phyloP scores from a whole-genome alignment of 192 early-diverging fungal species.

The Cetraspora pellucida region DNA sequence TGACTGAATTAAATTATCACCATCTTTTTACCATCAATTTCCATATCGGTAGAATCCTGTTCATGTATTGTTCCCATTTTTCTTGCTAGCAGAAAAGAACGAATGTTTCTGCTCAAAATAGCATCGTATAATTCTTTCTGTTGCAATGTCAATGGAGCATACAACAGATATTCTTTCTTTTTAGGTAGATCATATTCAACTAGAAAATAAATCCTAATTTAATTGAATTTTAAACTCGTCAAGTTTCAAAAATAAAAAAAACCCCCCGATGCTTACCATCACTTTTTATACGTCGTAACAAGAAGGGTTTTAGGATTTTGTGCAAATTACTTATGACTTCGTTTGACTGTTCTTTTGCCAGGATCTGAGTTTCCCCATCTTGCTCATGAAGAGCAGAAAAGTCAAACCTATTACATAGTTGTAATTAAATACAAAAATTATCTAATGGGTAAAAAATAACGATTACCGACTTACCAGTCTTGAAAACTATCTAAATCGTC shows the following conservation, averaged over 20 bases:
- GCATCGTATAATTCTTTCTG: conserved; percentile 79
- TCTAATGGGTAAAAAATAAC: neutral
- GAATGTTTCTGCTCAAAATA: conserved; percentile 59
- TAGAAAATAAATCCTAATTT: conserved; percentile 35
- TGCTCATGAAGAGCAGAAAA: conserved; percentile 72
- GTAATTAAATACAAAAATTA: neutral
- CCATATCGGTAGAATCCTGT: neutral
- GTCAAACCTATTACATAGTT: conserved; percentile 60
- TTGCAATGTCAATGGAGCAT: conserved; percentile 69
- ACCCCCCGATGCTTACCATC: conserved; percentile 56
- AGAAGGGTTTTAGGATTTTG: conserved; percentile 86
- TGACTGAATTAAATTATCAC: too few species aligned
- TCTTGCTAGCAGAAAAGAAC: conserved; percentile 62
- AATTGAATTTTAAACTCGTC: neutral
- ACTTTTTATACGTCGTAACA: conserved; percentile 87
- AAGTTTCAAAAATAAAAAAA: neutral
- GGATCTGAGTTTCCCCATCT: conserved; percentile 63
- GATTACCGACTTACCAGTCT: conserved; percentile 58
- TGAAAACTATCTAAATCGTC: conserved; percentile 84
- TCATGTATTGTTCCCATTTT: conserved; percentile 30
- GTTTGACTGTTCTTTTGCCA: conserved; percentile 67
- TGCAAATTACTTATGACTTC: conserved; percentile 81
- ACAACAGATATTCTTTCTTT: conserved; percentile 88
- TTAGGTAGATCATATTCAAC: conserved; percentile 87
- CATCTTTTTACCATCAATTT: neutral